Evolutionary conservation across 2,329 filamentous ascomycete species (phyloP), one percentile per base, ranked within the genome.

Genomic region (Lasiodiplodia sp.): DNA sequence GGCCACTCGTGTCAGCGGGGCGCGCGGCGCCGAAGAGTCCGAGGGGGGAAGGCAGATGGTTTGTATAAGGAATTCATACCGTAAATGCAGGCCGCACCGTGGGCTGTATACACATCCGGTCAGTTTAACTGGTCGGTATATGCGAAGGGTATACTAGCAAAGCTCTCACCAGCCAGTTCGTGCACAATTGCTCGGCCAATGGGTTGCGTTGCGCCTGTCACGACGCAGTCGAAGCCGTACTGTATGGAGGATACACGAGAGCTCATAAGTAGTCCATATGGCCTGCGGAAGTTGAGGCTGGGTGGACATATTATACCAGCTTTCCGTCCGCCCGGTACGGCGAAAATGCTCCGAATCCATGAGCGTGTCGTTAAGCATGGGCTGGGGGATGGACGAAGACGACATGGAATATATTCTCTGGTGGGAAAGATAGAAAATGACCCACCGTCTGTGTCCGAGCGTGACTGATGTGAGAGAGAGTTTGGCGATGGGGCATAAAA

Each of bases 191-290:
- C 87, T 72, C 83, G 83, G 10, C 88, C 88, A 16, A 90, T 83
- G 2, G 88, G 85, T 73, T 88, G 86, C 0, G 85, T 85, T 28
- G 88, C 87, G 16, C 88, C 87, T 0, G 87, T 89, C 5, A 90
- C 88, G 16, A 90, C 84, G 72, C 88, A 90, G 23, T 90, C 85
- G 72, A 90, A 90, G 53, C 88, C 88, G 76, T 90, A 88, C 83
- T 88, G 70, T 14, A 55, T 34, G 38, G 5, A 16, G 10, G 6
- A 8, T 68, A 31, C 55, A 49, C 53, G 16, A 67, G 21, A 44
- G 37, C 55, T 23, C 34, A 14, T 44, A 5, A 44, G 38, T 18
- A 28, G 38, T 44, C 18, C 12, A 16, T 44, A 31, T 4, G 53
- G 2, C 5, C 25, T 11, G 8, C 25, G 14, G 4, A 49, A 28